Base-by-base conservation (phyloP, 2,329 filamentous ascomycete genomes). In the Apiospora kogelbergensis region DNA sequence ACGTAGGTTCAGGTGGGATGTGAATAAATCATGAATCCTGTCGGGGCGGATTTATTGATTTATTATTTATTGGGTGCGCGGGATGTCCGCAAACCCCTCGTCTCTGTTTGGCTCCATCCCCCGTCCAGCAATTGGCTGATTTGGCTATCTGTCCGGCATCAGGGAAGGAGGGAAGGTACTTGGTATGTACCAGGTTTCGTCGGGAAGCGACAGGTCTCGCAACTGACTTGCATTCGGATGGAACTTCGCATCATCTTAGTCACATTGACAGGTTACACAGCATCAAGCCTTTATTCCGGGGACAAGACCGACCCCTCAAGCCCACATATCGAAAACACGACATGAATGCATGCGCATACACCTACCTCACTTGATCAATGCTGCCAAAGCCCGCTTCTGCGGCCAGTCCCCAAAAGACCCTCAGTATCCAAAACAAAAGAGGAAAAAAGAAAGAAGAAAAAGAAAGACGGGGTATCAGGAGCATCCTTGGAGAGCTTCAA, bases 211-310 rank as follows among this genome's bases (percentile, higher is more conserved):
- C 48, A 57, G 24, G 46, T 57, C 26, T 6, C 48, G 17, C 15
- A 33, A 33, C 48, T 60, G 6, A 60, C 48, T 60, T 60, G 53
- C 30, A 37, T 22, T 60, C 37, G 7, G 22, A 60, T 24, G 63
- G 63, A 37, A 65, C 37, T 53, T 66, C 65, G 30, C 44, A 48
- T 66, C 42, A 46, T 45, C 41, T 66, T 45, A 40, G 65, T 44
- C 65, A 66, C 45, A 46, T 66, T 45, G 65, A 53, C 65, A 66
- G 65, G 65, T 66, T 53, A 66, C 65, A 66, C 65, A 66, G 10
- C 65, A 13, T 48, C 63, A 44, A 60, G 53, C 53, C 53, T 57
- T 57, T 57, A 33, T 57, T 33, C 48, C 48, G 48, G 48, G 48
- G 26, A 57, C 48, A 17, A 57, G 26, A 57, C 15, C 48, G 11